phyloP scores from a whole-genome alignment of 2,329 filamentous ascomycete genomes.

The Penicillium sp. region DNA sequence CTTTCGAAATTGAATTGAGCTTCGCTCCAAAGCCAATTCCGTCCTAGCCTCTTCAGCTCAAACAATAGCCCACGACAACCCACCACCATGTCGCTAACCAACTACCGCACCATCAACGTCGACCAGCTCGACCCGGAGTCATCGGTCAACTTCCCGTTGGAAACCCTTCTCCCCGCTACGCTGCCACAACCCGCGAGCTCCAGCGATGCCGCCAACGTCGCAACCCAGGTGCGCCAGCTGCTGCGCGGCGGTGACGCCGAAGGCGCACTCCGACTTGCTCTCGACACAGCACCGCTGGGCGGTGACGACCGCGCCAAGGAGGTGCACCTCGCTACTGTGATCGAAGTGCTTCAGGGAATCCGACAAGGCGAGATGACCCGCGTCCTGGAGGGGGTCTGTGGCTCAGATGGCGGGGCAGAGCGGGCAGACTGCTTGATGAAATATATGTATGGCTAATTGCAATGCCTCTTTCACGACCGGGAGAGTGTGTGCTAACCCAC shows the following conservation, averaged over 20 bases:
- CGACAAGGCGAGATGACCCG: slow-evolving; percentile 93
- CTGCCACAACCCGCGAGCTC: slow-evolving; percentile 65
- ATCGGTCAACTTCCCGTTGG: slow-evolving; percentile 81
- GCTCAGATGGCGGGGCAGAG: slow-evolving; percentile 72
- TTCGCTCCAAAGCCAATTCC: neutral
- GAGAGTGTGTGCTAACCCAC: slow-evolving; percentile 6
- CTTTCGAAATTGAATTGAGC: neutral
- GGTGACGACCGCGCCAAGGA: slow-evolving; percentile 60
- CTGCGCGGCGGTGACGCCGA: slow-evolving; percentile 80
- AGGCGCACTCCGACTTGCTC: slow-evolving; percentile 74
- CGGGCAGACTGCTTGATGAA: slow-evolving; percentile 93
- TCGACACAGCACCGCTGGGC: slow-evolving; percentile 74
- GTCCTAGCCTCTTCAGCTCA: neutral
- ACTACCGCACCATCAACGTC: slow-evolving; percentile 87
- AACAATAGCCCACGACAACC: slow-evolving; percentile 2
- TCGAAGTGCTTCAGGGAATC: slow-evolving; percentile 92
- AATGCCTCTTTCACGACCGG: too few species aligned
- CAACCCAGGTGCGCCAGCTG: slow-evolving; percentile 78
- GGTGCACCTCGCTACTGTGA: slow-evolving; percentile 76
- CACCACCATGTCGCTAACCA: slow-evolving; percentile 46
- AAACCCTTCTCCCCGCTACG: slow-evolving; percentile 71
- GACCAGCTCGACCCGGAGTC: slow-evolving; percentile 88
- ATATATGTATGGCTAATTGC: slow-evolving; percentile 58
- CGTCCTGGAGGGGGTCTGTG: slow-evolving; percentile 75
- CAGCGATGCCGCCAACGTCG: slow-evolving; percentile 69